Base-by-base conservation (phyloP, 2,329 filamentous ascomycete species). In the Fusarium nematophilum region DNA sequence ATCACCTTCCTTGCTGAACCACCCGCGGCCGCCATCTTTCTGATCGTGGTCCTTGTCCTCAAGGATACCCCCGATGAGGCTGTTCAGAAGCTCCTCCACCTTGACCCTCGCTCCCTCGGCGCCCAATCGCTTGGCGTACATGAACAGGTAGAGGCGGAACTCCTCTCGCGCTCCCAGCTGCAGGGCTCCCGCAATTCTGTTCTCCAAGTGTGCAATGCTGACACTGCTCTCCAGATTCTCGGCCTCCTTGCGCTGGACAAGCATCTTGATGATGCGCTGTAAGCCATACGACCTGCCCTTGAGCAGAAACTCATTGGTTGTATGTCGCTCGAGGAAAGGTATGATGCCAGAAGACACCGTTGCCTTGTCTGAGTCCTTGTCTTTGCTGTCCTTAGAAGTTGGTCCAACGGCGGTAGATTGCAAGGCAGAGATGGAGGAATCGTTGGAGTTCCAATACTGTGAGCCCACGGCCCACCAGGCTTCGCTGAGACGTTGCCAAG, bases 361-460 rank as follows among this genome's bases (percentile, higher is more conserved):
- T 1, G 78, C 78, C 30, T 81, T 78, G 8, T 79, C 71, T 47
- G 83, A 77, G 8, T 79, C 77, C 47, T 79, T 76, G 29, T 78
- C 78, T 23, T 79, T 79, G 10, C 66, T 73, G 54, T 79, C 80
- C 26, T 73, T 77, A 15, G 81, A 79, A 33, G 81, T 80, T 3
- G 86, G 81, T 0, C 89, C 87, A 7, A 89, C 83, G 9, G 87
- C 87, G 1, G 87, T 89, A 3, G 91, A 87, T 63, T 92, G 88
- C 30, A 97, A 77, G 44, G 93, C 91, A 40, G 90, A 89, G 47
- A 97, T 87, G 1, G 93, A 93, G 2, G 92, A 93, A 70, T 97
- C 95, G 47, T 93, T 96, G 1, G 93, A 96, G 75, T 99, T 98
- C 96, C 95, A 99, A 74, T 99, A 99, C 73, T 99, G 95, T 66